Evolutionary conservation across 1,284 basidiomycete species (phyloP), one percentile per base, ranked within the genome.

Genomic region (Boletus albobrunnescens): DNA sequence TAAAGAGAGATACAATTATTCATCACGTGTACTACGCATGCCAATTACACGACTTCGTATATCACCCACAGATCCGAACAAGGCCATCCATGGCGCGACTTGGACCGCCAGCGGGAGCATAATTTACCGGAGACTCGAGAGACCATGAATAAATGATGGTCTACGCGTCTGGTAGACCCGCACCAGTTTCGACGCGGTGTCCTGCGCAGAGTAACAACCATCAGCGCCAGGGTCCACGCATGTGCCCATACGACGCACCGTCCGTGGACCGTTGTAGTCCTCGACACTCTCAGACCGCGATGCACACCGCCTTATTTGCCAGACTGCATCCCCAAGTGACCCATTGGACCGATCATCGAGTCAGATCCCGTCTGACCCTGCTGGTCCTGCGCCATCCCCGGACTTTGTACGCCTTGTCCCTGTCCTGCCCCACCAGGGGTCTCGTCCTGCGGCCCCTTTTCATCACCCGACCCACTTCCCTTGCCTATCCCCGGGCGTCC

Each of bases 381-480:
- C 13, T 54, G 47, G 5, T 61, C 57, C 30, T 57, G 58, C 12
- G 36, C 35, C 31, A 42, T 31, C 14, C 24, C 40, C 2, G 37
- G 27, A 3, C 26, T 36, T 23, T 44, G 51, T 10, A 32, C 13
- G n/a, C 44, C 36, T 28, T 42, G 48, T 1, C 32, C 47, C 2
- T 31, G 39, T 13, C 33, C 43, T 6, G 22, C 20, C 8, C 22
- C 51, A 12, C 41, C 46, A 1, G 42, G 33, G n/a, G 51, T 17
- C 19, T 58, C 63, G n/a, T 53, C 61, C 24, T 53, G 59, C 20
- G 56, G 14, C 7, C n/a, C n/a, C n/a, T 64, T 66, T n/a, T 63
- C 60, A 28, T 55, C 52, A 3, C 50, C 45, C 0, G 44, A 54
- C 19, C 44, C 54, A 6, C 46, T 38, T 10, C 52, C 47, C 46